These are phyloP conservation scores for Trypanosoma rangeli DNA, from an alignment of 208 protist genomes.

Conservation along the genomic window DNA sequence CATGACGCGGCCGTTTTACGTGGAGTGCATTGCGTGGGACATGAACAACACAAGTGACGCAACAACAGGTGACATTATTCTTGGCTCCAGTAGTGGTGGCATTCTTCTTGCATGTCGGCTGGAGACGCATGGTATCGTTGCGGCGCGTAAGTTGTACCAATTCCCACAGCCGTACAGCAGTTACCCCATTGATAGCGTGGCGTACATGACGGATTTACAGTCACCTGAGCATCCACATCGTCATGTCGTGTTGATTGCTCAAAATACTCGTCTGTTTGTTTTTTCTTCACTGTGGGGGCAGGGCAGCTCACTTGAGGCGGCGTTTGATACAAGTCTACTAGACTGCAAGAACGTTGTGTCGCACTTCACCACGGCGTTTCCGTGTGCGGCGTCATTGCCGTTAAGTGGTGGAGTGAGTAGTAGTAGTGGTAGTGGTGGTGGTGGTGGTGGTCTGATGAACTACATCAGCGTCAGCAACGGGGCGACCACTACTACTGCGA, in stretches of 20 bases:
- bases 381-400: background rate
- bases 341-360: background rate
- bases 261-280: conserved; percentile 39
- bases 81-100: conserved; percentile 40
- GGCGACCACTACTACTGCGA: background rate
- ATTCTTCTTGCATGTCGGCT: conserved; percentile 36
- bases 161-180: conserved; percentile 27
- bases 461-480: conserved; percentile 3
- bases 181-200: conserved; percentile 21
- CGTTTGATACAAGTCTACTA: conserved; percentile 4
- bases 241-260: conserved; percentile 38
- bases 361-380: background rate
- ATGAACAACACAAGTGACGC: conserved; percentile 10
- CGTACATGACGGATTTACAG: conserved; percentile 16
- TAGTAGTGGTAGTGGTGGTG: background rate
- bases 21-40: conserved; percentile 39
- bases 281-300: conserved; percentile 25
- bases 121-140: conserved; percentile 27
- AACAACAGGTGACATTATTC: conserved; percentile 32
- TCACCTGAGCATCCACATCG: conserved; percentile 1
- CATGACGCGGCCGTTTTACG: conserved; percentile 9
- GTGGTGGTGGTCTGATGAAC: conserved; percentile 3
- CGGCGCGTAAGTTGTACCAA: conserved; percentile 25
- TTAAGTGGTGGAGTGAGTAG: background rate
- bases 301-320: background rate